Evolutionary conservation across 331 rosid genomes (phyloP), one percentile per base, ranked within the genome.

Genomic region (Quercus tomentella): DNA sequence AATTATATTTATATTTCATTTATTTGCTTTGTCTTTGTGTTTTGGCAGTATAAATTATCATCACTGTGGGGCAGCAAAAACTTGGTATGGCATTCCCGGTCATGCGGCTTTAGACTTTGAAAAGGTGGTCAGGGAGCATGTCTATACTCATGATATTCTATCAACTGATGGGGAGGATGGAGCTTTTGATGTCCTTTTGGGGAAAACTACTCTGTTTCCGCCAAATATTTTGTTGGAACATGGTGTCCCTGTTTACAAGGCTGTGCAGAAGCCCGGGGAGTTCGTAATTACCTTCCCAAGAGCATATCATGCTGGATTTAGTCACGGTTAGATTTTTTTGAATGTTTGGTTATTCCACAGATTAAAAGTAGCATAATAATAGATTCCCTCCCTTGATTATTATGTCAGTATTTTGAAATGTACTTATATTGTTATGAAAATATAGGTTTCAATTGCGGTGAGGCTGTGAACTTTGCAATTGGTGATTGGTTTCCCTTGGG

Each of bases 31-130:
- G 35, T n/a, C 35, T 56, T 72, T 30, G 33, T 80, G 75, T 77
- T 82, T 69, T 88, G 82, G 77, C 96, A 96, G 99, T 88, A 93
- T 96, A 77, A 93, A 93, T 83, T 96, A 96, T 87, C 96, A 91
- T 77, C 98, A 92, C 74, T 93, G 99, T 82, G 99, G 99, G 35
- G 99, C 99, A 78, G 83, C 98, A 86, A 96, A 96, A 92, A 93
- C 99, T 61, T 96, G 99, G 99, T 96, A 96, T 56, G 98, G 99
- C 49, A 85, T 93, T 79, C 99, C 99, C 16, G 98, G 98, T 78
- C 93, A 83, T 56, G 97, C 93, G 31, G 99, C 99, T 65, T 80
- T 92, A 82, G 92, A 91, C 25, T 96, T 96, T 84, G 99, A 96
- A 83, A 89, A 85, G 85, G 95, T 96, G 73, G 98, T 88, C 31